phyloP scores from a whole-genome alignment of 2,329 filamentous ascomycete genomes.

The Xylariales sp. region DNA sequence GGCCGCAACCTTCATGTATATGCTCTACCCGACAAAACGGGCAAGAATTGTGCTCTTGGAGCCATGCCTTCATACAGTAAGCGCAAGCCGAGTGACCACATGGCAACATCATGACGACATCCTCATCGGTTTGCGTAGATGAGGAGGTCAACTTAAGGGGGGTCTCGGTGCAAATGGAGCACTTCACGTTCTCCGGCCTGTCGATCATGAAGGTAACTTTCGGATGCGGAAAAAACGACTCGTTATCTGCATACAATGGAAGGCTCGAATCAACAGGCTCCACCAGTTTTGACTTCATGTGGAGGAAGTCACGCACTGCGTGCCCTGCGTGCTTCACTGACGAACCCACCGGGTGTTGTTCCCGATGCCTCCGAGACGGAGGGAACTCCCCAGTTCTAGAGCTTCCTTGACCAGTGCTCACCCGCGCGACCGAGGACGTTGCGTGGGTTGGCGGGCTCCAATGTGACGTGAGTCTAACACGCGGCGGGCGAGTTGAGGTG shows the following conservation, averaged over 20 bases:
- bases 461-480: no score
- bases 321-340: no score
- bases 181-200: not conserved
- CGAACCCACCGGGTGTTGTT: no score
- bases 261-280: no score
- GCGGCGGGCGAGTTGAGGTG: no score
- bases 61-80: conserved; percentile 25
- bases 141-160: not conserved
- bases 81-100: conserved; percentile 31
- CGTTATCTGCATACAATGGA: not conserved
- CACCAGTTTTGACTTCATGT: no score
- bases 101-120: conserved; percentile 23
- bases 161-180: not conserved
- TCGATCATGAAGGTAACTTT: conserved; percentile 5
- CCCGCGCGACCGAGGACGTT: no score
- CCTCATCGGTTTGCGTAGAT: not conserved
- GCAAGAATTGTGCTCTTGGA: conserved; percentile 20
- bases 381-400: no score
- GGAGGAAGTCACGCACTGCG: no score
- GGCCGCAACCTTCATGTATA: conserved; percentile 24
- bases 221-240: conserved; percentile 1
- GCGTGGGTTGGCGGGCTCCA: no score
- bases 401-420: no score
- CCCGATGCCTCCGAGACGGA: no score
- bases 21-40: conserved; percentile 30